Conservation (phyloP, 2,329 filamentous ascomycete species). For the Lojkania enalia region DNA sequence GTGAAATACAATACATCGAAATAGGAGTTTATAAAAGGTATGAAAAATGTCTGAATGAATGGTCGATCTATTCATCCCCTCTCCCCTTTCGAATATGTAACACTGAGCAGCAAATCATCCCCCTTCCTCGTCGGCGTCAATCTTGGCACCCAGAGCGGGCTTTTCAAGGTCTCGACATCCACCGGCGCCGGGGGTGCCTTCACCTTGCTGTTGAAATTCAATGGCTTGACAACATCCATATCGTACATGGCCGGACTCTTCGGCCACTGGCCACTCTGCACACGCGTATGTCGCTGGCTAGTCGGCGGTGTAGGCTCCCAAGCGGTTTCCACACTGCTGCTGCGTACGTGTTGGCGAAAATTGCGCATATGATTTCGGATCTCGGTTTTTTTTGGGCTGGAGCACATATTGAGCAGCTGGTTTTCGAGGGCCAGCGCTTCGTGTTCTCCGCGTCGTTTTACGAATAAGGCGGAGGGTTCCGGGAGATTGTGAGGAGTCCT, state of each 20-base stretch:
- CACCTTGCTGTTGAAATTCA: conserved; percentile 27
- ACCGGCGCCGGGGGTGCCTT: conserved; percentile 11
- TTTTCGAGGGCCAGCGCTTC: conserved; percentile 43
- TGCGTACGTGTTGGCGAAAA: conserved; percentile 26
- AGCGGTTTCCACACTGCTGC: conserved; percentile 26
- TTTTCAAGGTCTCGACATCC: conserved; percentile 32
- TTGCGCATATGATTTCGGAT: conserved; percentile 8
- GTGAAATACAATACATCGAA: too few relatives aligned
- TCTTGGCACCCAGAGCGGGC: conserved; percentile 64
- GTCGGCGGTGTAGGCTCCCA: conserved; percentile 22
- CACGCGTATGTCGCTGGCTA: conserved; percentile 26
- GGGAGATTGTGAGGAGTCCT: conserved; percentile 11
- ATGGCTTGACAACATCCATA: conserved; percentile 24
- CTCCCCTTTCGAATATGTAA: conserved; percentile 32
- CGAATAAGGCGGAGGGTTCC: conserved; percentile 37
- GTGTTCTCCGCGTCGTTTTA: conserved; percentile 41
- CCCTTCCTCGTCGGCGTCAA: conserved; percentile 69
- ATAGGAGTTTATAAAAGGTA: too few relatives aligned
- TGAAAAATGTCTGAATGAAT: too few relatives aligned
- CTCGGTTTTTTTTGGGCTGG: conserved; percentile 11
- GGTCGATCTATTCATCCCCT: too few relatives aligned
- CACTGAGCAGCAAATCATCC: conserved; percentile 62
- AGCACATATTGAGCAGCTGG: conserved; percentile 34
- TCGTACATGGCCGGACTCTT: conserved; percentile 34
- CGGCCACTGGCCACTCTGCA: conserved; percentile 31